Percentiles rank a stretch among this genome's conserved stretches.
These are phyloP conservation scores for Verticillium albo-atrum DNA, from an alignment of 2,329 filamentous ascomycete genomes.

Conservation along the genomic window DNA sequence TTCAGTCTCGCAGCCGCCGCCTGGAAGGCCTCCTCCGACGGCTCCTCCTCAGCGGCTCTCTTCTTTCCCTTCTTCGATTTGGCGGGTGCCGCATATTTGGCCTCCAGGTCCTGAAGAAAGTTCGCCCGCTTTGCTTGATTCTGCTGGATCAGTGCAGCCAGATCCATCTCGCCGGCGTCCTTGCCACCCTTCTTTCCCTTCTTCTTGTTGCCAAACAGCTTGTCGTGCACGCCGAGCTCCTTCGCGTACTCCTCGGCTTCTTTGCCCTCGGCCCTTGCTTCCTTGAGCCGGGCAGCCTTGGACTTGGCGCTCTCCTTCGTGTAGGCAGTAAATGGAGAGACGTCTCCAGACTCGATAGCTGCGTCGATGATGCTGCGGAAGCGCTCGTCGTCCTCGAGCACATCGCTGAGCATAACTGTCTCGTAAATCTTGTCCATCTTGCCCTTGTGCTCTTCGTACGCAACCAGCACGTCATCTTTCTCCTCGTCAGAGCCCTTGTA, in stretches of 20 bases:
- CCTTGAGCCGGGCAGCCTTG: conserved; percentile 52
- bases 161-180: conserved; percentile 40
- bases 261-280: conserved; percentile 60
- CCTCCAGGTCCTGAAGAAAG: conserved; percentile 71
- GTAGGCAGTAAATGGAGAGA: conserved; percentile 65
- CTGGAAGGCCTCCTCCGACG: conserved; percentile 58
- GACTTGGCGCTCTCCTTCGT: conserved; percentile 67
- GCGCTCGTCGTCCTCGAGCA: conserved; percentile 77
- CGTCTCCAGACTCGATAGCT: conserved; percentile 67
- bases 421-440: conserved; percentile 76
- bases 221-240: conserved; percentile 69
- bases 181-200: conserved; percentile 25
- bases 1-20: conserved; percentile 47
- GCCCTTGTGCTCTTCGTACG: conserved; percentile 70
- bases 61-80: conserved; percentile 49
- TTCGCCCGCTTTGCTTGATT: conserved; percentile 60
- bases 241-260: conserved; percentile 74
- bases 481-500: conserved; percentile 91
- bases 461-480: conserved; percentile 67
- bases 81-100: conserved; percentile 60
- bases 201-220: conserved; percentile 54
- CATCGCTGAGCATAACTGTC: conserved; percentile 79
- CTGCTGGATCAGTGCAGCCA: conserved; percentile 72
- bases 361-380: conserved; percentile 77
- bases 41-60: conserved; percentile 52